A percentile compares a stretch with the other conserved stretches of the same genome.
Evolutionary conservation across 768 basidiomycete species (phyloP).

Genomic region (Podaxis sp.): DNA sequence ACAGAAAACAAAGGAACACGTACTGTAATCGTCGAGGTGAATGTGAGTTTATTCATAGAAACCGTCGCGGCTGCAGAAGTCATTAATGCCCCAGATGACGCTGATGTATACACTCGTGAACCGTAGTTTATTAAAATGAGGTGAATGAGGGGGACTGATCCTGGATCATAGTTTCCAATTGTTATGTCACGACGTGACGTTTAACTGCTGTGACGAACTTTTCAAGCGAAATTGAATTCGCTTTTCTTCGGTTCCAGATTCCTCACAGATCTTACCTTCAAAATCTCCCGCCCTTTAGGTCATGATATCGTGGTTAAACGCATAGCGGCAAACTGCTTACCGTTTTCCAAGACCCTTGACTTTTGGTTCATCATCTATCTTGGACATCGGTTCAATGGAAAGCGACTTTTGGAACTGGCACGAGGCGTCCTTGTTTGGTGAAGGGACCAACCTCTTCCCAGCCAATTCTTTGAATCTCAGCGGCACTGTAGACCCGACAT

Average conservation of each 20-base stretch:
- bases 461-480: background rate
- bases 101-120: background rate
- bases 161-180: background rate
- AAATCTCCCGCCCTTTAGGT: background rate
- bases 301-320: background rate
- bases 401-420: background rate
- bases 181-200: background rate
- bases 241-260: background rate
- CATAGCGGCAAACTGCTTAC: background rate
- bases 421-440: conserved; percentile 1
- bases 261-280: background rate
- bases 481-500: background rate
- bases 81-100: background rate
- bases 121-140: background rate
- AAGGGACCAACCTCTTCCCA: background rate
- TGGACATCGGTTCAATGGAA: background rate
- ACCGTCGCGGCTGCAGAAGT: background rate
- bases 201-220: background rate
- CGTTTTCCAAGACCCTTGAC: background rate
- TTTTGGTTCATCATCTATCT: background rate
- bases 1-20: background rate
- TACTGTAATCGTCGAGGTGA: conserved; percentile 1
- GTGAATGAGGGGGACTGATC: background rate
- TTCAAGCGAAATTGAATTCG: background rate
- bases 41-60: background rate